These are phyloP conservation scores for Calonectria naviculata DNA, from an alignment of 2,329 filamentous ascomycete genomes.

Conservation along the genomic window DNA sequence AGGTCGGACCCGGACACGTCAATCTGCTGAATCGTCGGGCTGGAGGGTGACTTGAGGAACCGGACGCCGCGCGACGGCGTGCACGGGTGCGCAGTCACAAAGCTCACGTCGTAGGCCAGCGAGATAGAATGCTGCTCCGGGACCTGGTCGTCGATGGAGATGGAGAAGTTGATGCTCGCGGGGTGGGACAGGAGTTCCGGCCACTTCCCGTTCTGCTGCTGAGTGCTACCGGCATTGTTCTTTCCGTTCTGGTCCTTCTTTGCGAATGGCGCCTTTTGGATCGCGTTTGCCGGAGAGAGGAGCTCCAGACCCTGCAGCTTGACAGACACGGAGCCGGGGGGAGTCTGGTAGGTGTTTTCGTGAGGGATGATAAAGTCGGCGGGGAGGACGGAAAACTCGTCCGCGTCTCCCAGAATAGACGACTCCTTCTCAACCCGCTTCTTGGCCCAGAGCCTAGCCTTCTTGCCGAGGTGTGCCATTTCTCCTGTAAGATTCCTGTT, in stretches of 20 bases:
- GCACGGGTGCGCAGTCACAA: constrained; percentile 75
- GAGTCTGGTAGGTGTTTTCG: constrained; percentile 63
- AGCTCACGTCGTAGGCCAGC: constrained; percentile 69
- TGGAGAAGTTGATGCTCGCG: constrained; percentile 48
- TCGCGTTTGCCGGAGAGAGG: constrained; percentile 54
- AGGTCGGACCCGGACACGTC: constrained; percentile 60
- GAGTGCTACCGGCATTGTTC: constrained; percentile 26
- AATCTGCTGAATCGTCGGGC: constrained; percentile 68
- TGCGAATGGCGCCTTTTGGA: constrained; percentile 56
- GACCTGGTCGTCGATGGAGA: constrained; percentile 51
- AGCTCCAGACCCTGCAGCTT: constrained; percentile 64
- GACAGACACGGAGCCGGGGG: constrained; percentile 60
- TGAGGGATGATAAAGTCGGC: constrained; percentile 72
- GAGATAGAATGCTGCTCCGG: constrained; percentile 56
- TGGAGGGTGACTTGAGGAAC: constrained; percentile 69
- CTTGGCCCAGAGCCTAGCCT: constrained; percentile 72
- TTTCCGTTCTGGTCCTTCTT: constrained; percentile 34
- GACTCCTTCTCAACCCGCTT: constrained; percentile 69
- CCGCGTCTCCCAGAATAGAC: constrained; percentile 67
- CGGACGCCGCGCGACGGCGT: constrained; percentile 66
- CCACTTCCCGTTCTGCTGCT: constrained; percentile 38
- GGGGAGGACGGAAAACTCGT: constrained; percentile 64
- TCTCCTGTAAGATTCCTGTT: constrained; percentile 55
- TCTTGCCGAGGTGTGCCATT: constrained; percentile 60
- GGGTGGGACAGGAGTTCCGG: constrained; percentile 49